Percentiles rank a stretch among this genome's conserved stretches.
Conservation (phyloP, 2,329 filamentous ascomycete species). For the Nemania bipapillata region DNA sequence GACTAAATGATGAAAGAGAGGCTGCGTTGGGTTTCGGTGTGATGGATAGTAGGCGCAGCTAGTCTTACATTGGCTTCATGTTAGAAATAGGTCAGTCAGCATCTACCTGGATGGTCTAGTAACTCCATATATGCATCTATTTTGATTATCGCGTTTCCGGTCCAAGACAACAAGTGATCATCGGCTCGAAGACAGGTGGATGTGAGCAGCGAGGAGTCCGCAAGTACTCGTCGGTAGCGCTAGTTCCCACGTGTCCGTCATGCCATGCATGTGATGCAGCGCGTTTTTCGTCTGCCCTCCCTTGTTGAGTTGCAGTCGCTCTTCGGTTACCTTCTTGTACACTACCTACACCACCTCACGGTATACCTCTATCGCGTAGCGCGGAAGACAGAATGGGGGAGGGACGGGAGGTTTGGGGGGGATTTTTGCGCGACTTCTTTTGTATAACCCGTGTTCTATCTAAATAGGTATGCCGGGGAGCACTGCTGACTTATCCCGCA, state of each 20-base stretch:
- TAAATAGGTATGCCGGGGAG: background rate
- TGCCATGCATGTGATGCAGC: conserved; percentile 4
- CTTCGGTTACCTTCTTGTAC: background rate
- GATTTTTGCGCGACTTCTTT: background rate
- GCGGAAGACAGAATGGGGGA: background rate
- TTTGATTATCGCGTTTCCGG: too few species aligned
- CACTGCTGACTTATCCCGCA: background rate
- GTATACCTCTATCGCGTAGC: background rate
- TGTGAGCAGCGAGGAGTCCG: background rate
- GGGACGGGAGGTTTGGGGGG: too few species aligned
- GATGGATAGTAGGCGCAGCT: too few species aligned
- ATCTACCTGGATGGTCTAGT: too few species aligned
- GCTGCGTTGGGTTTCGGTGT: too few species aligned
- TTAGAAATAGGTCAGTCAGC: too few species aligned
- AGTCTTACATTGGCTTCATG: too few species aligned
- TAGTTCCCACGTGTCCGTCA: background rate
- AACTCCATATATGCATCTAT: too few species aligned
- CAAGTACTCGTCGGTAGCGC: background rate
- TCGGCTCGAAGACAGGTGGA: background rate
- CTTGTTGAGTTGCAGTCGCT: background rate
- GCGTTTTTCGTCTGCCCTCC: background rate
- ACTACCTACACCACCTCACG: background rate
- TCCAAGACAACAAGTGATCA: too few species aligned
- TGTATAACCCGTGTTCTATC: background rate
- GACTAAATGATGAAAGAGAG: too few species aligned